These are phyloP conservation scores for Sporothrix inflata DNA, from an alignment of 2,329 filamentous ascomycete species.

Conservation along the genomic window DNA sequence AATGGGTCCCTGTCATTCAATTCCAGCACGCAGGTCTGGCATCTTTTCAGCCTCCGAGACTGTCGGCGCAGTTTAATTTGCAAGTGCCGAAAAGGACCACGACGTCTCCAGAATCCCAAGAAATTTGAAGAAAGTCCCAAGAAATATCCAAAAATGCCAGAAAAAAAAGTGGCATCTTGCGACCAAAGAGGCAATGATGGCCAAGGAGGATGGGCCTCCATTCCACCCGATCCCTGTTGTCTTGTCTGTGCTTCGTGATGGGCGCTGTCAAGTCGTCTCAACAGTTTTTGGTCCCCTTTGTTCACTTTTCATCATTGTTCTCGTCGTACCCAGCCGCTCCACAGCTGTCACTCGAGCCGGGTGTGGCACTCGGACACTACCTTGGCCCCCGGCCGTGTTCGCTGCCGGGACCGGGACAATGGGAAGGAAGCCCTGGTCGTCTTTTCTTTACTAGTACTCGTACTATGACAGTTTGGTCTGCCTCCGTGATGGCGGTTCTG, in stretches of 20 bases:
- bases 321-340: background rate
- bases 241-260: too few species aligned
- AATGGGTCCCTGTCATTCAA: background rate
- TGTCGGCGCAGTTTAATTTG: background rate
- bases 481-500: background rate
- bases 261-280: background rate
- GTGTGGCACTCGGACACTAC: background rate
- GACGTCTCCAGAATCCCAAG: background rate
- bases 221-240: background rate
- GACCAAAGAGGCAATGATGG: background rate
- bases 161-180: background rate
- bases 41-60: background rate
- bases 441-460: too few species aligned
- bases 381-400: background rate
- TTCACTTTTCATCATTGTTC: too few species aligned
- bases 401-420: background rate
- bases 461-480: background rate
- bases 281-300: background rate
- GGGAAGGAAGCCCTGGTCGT: background rate
- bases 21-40: background rate
- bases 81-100: slow-evolving; percentile 8
- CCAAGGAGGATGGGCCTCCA: background rate
- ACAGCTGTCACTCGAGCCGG: background rate
- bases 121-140: background rate
- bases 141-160: background rate